A percentile compares a stretch with the other conserved stretches of the same genome.
These are phyloP conservation scores for Pleoardoris graminearum DNA, from an alignment of 2,329 filamentous ascomycete species.

Conservation along the genomic window DNA sequence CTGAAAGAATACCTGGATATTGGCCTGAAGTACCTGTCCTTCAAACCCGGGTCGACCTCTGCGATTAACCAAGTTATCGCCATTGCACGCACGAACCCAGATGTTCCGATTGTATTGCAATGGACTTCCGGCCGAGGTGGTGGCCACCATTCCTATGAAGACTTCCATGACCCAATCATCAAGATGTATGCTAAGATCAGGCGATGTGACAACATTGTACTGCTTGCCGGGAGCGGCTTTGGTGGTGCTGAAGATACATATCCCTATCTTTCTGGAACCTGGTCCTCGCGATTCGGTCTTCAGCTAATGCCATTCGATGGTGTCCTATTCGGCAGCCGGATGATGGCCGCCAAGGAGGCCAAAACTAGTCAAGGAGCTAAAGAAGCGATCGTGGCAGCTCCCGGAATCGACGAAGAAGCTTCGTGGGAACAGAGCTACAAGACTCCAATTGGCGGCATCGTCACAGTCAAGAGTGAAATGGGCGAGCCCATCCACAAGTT, in stretches of 20 bases:
- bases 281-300: slow-evolving; percentile 50
- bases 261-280: slow-evolving; percentile 52
- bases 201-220: slow-evolving; percentile 51
- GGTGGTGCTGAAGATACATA: slow-evolving; percentile 54
- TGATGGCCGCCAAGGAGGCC: slow-evolving; percentile 54
- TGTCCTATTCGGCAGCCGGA: slow-evolving; percentile 51
- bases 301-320: slow-evolving; percentile 55
- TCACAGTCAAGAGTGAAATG: slow-evolving; percentile 98
- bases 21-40: slow-evolving; percentile 53
- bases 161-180: slow-evolving; percentile 55
- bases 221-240: slow-evolving; percentile 54
- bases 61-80: slow-evolving; percentile 53
- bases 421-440: slow-evolving; percentile 55
- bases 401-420: slow-evolving; percentile 48
- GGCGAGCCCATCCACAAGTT: slow-evolving; percentile 99
- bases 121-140: slow-evolving; percentile 57
- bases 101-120: slow-evolving; percentile 52
- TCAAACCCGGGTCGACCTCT: slow-evolving; percentile 54
- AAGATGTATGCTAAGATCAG: slow-evolving; percentile 52
- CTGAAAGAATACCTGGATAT: slow-evolving; percentile 62
- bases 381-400: slow-evolving; percentile 50
- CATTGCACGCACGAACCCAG: slow-evolving; percentile 52
- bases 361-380: slow-evolving; percentile 51
- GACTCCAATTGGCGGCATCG: slow-evolving; percentile 85
- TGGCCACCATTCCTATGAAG: slow-evolving; percentile 56